A percentile compares a stretch with the other conserved stretches of the same genome.
Conservation (phyloP, 106 monocot genomes). For the Platanthera guangdongensis region DNA sequence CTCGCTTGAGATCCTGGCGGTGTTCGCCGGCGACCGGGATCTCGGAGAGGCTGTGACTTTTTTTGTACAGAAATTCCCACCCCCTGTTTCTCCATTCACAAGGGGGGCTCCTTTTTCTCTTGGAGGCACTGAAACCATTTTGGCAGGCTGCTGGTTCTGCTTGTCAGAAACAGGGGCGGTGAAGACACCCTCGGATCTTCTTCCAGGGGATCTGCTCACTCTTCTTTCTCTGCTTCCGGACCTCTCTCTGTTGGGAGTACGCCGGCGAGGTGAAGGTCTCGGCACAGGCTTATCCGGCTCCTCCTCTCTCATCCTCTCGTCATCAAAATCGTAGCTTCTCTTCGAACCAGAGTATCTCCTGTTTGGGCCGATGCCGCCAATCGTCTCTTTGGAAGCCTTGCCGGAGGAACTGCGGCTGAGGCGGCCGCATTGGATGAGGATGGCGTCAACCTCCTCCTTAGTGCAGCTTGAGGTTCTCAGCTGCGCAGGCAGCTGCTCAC, state of each 20-base stretch:
- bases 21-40: slow-evolving; percentile 40
- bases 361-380: neutral
- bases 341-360: slow-evolving; percentile 63
- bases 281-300: slow-evolving; percentile 19
- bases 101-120: slow-evolving; percentile 31
- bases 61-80: neutral
- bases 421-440: slow-evolving; percentile 91
- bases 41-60: slow-evolving; percentile 32
- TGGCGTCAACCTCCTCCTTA: slow-evolving; percentile 94
- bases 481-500: slow-evolving; percentile 21
- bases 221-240: slow-evolving; percentile 66
- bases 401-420: slow-evolving; percentile 89
- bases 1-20: slow-evolving; percentile 29
- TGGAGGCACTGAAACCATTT: slow-evolving; percentile 85
- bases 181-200: slow-evolving; percentile 39
- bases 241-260: slow-evolving; percentile 57
- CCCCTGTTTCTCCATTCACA: neutral
- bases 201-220: slow-evolving; percentile 74
- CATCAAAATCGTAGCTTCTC: slow-evolving; percentile 89
- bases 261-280: slow-evolving; percentile 54
- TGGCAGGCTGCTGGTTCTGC: slow-evolving; percentile 39
- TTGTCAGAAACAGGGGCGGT: slow-evolving; percentile 17
- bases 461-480: slow-evolving; percentile 80
- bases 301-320: slow-evolving; percentile 23
- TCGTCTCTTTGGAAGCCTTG: slow-evolving; percentile 12